Percentiles rank a stretch among this genome's conserved stretches.
Conservation (phyloP, 768 basidiomycete species). For the Phaeolepiota aurea region DNA sequence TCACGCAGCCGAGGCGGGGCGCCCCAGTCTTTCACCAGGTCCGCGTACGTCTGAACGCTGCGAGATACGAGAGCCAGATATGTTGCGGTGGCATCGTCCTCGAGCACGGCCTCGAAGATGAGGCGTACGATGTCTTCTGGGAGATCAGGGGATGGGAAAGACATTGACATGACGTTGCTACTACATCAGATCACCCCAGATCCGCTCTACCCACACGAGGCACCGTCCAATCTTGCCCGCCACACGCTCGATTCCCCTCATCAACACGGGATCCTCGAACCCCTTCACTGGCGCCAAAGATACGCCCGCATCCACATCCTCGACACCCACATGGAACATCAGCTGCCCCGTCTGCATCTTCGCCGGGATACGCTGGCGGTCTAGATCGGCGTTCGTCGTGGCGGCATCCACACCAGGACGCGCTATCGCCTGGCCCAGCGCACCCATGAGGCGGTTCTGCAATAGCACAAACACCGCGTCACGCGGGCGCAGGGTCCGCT, state of each 20-base stretch:
- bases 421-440: neutral
- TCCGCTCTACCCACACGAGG: slow-evolving; percentile 45
- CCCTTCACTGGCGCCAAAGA: slow-evolving; percentile 38
- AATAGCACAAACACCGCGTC: slow-evolving; percentile 65
- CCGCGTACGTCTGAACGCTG: neutral
- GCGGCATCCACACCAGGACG: neutral
- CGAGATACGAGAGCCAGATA: neutral
- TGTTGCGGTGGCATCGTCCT: neutral
- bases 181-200: slow-evolving; percentile 40
- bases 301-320: neutral
- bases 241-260: slow-evolving; percentile 30
- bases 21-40: neutral
- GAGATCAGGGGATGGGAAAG: no score
- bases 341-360: slow-evolving; percentile 26
- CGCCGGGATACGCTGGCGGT: slow-evolving; percentile 16
- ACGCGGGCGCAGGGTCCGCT: slow-evolving; percentile 47
- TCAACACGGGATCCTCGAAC: slow-evolving; percentile 57
- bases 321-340: slow-evolving; percentile 7
- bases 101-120: neutral
- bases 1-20: neutral
- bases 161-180: no score
- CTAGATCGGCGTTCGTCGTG: no score
- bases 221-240: slow-evolving; percentile 28
- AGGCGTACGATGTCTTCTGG: neutral
- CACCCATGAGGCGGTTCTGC: slow-evolving; percentile 44